Base-by-base conservation (phyloP, 2,329 filamentous ascomycete species). In the Xylariaceae sp. region DNA sequence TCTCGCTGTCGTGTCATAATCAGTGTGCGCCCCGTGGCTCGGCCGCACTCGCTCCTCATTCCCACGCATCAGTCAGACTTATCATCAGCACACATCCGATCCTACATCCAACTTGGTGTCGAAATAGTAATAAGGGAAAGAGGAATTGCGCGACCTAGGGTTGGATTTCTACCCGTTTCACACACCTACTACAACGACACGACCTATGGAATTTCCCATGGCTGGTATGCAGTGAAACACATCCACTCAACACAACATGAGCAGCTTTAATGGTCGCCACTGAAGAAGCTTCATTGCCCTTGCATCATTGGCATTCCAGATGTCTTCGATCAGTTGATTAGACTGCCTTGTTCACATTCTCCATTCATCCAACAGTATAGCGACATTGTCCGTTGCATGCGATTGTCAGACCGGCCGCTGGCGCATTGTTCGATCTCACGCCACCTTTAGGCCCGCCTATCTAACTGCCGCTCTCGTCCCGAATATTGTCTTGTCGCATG, bases 241-340 rank as follows among this genome's bases (percentile, higher is more conserved):
- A 38, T 16, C 34, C 34, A 38, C 34, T 16, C 34, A 16, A 45
- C 28, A 52, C 43, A 48, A 46, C 47, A 58, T 56, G 55, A 58
- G 42, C 50, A 57, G 55, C 54, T 46, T 51, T 51, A 49, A 40
- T 53, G 49, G 39, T 43, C 50, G 46, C 51, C 48, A 58, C 57
- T 64, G 55, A 66, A 64, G 63, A 66, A 63, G 45, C 48, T 53
- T 38, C 28, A 40, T 47, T 53, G 59, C 61, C 62, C 62, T 64
- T 63, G 50, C 61, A 60, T 63, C 54, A 56, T 65, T 63, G 53
- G 58, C 63, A 66, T 66, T 65, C 59, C 61, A 57, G 48, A 60
- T 63, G 58, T 60, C 57, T 58, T 55, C 50, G 52, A 52, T 51
- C 57, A 53, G 63, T 60, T 63, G 59, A 56, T 56, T 53, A 49